Evolutionary conservation across 768 basidiomycete species (phyloP), one percentile per base, ranked within the genome.

Genomic region (Boletellus ananiceps): DNA sequence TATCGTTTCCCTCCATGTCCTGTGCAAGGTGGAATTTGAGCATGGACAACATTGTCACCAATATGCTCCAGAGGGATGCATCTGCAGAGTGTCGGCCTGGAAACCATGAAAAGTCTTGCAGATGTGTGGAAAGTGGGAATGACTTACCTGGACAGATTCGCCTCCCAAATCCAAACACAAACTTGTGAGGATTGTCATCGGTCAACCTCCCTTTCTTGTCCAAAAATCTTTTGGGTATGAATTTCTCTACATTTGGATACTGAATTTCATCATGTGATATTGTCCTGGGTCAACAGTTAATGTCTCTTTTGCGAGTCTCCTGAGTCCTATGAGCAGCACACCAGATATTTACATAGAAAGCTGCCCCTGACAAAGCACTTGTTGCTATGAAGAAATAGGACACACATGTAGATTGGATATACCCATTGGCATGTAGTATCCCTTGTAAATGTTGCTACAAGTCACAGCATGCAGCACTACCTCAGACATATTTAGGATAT

Each of bases 171-270:
- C 46, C 51, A 36, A 51, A 51, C 2, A 51, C 12, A 21, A 46
- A 46, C 12, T 41, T 25, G 11, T 3, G 4, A 3, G 49, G 44
- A 29, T 46, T 4, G 23, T 51, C 45, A 8, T 41, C 18, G 5
- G 15, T 47, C 29, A 50, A 31, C 4, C 5, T 39, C 13, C 49
- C 49, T 35, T 35, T 4, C 1, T 2, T 16, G 9, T 50, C 49
- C 25, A 57, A 23, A 31, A 57, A 54, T 13, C 52, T 34, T 39
- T 57, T 52, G 4, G 49, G 56, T 2, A 46, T 51, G 44, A 57
- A 57, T 13, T 41, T 15, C 19, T 46, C 41, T 23, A 40, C 19
- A 5, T 54, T 27, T 2, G 48, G 49, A 25, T 50, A 56, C 32
- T 45, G 51, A 16, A 29, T 16, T 42, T 53, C 55, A 16, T 56